These are phyloP conservation scores for Teratosphaeria nubilosa DNA, from an alignment of 2,329 filamentous ascomycete species.

Conservation along the genomic window DNA sequence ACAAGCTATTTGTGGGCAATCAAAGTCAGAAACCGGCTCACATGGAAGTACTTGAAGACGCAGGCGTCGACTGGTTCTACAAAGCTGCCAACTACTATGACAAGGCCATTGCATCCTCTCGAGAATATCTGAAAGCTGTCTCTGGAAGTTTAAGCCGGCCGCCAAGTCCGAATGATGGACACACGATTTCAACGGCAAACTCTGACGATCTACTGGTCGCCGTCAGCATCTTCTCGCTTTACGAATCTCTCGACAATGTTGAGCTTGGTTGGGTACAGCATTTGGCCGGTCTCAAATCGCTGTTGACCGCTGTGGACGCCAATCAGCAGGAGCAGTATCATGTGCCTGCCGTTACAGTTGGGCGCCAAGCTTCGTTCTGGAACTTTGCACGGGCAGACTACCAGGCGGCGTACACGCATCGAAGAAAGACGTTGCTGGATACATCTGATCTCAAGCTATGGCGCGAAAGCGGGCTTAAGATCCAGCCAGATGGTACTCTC, in stretches of 20 bases:
- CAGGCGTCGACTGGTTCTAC: conserved; percentile 43
- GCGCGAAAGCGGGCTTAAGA: conserved; percentile 51
- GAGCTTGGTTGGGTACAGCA: conserved; percentile 49
- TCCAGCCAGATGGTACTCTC: conserved; percentile 41
- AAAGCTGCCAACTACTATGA: conserved; percentile 53
- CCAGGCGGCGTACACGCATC: conserved; percentile 43
- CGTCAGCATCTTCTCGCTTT: conserved; percentile 55
- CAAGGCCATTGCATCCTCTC: conserved; percentile 34
- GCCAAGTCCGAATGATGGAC: conserved; percentile 12
- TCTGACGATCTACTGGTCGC: conserved; percentile 53
- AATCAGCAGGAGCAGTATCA: conserved; percentile 28
- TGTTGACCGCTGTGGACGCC: conserved; percentile 38
- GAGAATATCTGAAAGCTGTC: conserved; percentile 34
- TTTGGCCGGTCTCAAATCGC: conserved; percentile 53
- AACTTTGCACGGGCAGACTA: conserved; percentile 48
- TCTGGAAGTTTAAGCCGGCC: conserved; percentile 18
- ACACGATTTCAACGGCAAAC: conserved; percentile 27
- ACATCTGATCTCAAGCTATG: conserved; percentile 52
- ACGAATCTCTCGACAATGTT: conserved; percentile 55
- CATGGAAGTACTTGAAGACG: conserved; percentile 44
- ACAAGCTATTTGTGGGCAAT: conserved; percentile 41
- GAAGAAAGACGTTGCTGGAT: conserved; percentile 49
- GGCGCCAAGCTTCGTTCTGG: conserved; percentile 54
- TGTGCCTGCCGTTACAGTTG: conserved; percentile 40
- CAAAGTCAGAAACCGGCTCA: conserved; percentile 38